Conservation (phyloP, 495 filamentous ascomycete genomes). For the Neurospora hispaniola region DNA sequence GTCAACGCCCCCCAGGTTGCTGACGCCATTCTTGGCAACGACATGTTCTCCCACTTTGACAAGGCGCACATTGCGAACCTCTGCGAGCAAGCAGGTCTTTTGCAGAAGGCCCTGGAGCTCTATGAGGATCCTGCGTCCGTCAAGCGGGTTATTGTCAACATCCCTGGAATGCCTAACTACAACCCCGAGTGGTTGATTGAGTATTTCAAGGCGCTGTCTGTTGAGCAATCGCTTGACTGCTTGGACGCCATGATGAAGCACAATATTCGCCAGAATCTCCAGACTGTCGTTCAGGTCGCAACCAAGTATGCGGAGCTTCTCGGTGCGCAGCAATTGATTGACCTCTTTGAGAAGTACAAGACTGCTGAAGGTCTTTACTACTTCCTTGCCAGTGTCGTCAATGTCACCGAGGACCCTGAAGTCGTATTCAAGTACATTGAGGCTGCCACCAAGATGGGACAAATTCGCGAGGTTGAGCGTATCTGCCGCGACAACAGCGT, state of each 20-base stretch:
- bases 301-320: conserved; percentile 97
- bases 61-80: conserved; percentile 74
- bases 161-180: conserved; percentile 69
- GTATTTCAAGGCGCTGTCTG: conserved; percentile 87
- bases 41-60: conserved; percentile 96
- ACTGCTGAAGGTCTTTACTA: conserved; percentile 95
- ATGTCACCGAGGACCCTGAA: conserved; percentile 87
- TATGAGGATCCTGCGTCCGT: conserved; percentile 83
- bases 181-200: conserved; percentile 80
- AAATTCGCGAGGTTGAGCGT: conserved; percentile 90
- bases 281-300: conserved; percentile 85
- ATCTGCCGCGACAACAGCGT: conserved; percentile 89
- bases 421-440: conserved; percentile 99
- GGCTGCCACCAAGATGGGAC: conserved; percentile 82
- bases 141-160: conserved; percentile 75
- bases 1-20: conserved; percentile 93
- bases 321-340: conserved; percentile 80
- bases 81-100: conserved; percentile 82
- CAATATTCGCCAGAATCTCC: conserved; percentile 95
- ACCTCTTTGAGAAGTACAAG: conserved; percentile 92
- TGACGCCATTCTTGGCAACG: conserved; percentile 91
- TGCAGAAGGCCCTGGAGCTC: conserved; percentile 85
- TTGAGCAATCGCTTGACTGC: conserved; percentile 90
- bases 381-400: conserved; percentile 96
- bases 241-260: conserved; percentile 89